Base-by-base conservation (phyloP, 805 yeast genomes). In the Candida quercuum region DNA sequence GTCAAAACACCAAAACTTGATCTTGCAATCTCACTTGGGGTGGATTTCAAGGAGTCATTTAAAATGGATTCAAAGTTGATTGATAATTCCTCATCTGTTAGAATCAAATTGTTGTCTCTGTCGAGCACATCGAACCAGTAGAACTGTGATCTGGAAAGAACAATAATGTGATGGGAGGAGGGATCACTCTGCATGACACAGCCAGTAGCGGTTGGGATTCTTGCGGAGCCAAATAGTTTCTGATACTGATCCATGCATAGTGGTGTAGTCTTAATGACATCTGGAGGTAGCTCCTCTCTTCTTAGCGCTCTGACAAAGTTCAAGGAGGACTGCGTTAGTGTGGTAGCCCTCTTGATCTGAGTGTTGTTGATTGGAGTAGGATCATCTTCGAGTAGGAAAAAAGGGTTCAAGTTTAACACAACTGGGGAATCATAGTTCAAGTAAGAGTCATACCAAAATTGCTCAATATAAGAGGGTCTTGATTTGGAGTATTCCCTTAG, bases 71-170 rank as follows among this genome's bases (percentile, higher is more conserved):
- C 76, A 54, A 84, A 77, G 60, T 86, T 87, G 56, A 79, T 67
- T 39, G 76, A 79, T 48, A 88, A 69, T 56, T 86, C 94, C 38
- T 74, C 76, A 53, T 86, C 91, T 2, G 81, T 70, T 54, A 88
- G 66, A 33, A 87, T 71, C 44, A 88, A 67, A 53, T 85, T 80
- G 56, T 84, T 77, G 45, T 78, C 64, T 34, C 70, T 69, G 59
- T 87, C 94, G 49, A 88, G 65, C 2, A 88, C 97, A 56, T 88
- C 96, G 57, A 88, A 88, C 96, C 96, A 88, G 63, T 88, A 88
- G 59, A 87, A 86, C 60, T 88, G 96, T 2, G 95, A 84, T 52
- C 84, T 80, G 44, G 86, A 79, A 57, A 86, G 64, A 13, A 88
- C 89, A 9, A 87, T 81, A 26, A 88, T 77, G 59, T 88, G 96